phyloP scores from a whole-genome alignment of 768 basidiomycete species.

The Boletus patriciae region DNA sequence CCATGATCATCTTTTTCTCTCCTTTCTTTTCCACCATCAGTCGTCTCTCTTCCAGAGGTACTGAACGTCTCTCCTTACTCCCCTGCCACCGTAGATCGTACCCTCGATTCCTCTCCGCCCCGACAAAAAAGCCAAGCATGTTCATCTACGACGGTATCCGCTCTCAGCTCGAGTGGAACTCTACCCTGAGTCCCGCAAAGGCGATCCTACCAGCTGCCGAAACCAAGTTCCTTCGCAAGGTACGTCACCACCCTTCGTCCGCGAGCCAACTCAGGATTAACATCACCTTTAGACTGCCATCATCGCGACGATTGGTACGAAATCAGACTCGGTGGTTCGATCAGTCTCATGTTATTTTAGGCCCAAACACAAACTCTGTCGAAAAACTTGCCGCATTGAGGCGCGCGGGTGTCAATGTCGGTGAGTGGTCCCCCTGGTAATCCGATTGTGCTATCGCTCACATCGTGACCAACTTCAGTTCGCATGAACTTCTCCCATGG shows the following conservation, averaged over 20 bases:
- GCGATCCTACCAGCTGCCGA: slow-evolving; percentile 70
- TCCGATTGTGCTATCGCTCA: slow-evolving; percentile 2
- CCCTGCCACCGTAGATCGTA: slow-evolving; percentile 5
- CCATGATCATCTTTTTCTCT: slow-evolving; percentile 7
- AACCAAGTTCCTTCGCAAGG: slow-evolving; percentile 91
- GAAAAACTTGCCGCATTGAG: slow-evolving; percentile 85
- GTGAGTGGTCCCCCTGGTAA: slow-evolving; percentile 47
- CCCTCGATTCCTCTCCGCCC: slow-evolving; percentile 9
- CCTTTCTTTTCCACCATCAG: slow-evolving; percentile 13
- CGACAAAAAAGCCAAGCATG: slow-evolving; percentile 37
- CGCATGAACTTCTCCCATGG: slow-evolving; percentile 99
- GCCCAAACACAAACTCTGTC: slow-evolving; percentile 90
- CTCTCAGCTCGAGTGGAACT: slow-evolving; percentile 92
- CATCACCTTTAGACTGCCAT: slow-evolving; percentile 75
- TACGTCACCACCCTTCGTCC: slow-evolving; percentile 34
- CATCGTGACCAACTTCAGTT: slow-evolving; percentile 48
- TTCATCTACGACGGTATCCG: slow-evolving; percentile 59
- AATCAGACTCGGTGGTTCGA: background rate
- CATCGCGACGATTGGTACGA: slow-evolving; percentile 94
- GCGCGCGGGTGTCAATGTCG: slow-evolving; percentile 95
- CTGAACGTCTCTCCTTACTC: slow-evolving; percentile 13
- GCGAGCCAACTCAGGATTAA: slow-evolving; percentile 1
- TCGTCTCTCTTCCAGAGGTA: slow-evolving; percentile 10
- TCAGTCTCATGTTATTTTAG: slow-evolving; percentile 39
- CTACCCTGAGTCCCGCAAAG: slow-evolving; percentile 71